Evolutionary conservation across 2,329 filamentous ascomycete genomes (phyloP).

Genomic region (Balansia obtecta): DNA sequence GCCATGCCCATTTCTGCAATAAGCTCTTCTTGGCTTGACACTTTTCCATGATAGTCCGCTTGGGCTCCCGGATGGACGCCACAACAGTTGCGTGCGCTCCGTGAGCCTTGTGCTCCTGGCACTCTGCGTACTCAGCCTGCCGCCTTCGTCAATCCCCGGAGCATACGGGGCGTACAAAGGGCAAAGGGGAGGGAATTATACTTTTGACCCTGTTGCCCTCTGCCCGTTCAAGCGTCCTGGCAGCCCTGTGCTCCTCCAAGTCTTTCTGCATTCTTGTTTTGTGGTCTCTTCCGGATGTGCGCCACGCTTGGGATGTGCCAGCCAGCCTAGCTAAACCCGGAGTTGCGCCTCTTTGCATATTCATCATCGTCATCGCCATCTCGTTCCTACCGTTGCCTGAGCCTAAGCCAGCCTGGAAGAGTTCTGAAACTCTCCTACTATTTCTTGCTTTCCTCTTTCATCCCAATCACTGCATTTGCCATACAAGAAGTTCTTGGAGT

Average conservation of each 20-base stretch:
- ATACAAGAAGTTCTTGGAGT: not conserved
- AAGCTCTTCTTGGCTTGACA: not conserved
- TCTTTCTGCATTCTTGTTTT: too few relatives aligned
- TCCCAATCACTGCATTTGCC: not conserved
- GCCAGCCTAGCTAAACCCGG: not conserved
- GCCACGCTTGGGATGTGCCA: not conserved
- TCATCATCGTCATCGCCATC: not conserved
- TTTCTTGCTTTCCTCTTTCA: not conserved
- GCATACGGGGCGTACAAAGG: not conserved
- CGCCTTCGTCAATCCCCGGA: not conserved
- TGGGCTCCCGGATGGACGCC: not conserved
- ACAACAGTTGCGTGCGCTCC: not conserved
- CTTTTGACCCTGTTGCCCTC: not conserved
- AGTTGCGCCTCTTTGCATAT: not conserved
- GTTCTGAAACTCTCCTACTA: not conserved
- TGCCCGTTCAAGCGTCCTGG: too few relatives aligned
- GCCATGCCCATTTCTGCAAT: not conserved
- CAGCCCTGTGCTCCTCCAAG: too few relatives aligned
- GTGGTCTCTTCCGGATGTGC: not conserved
- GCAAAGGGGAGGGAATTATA: not conserved
- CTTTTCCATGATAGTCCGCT: not conserved
- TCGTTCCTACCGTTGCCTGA: not conserved
- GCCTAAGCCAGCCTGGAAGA: not conserved
- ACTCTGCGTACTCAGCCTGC: not conserved
- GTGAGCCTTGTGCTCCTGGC: not conserved